Evolutionary conservation across 164 flowering plant genomes (phyloP).

Genomic region (Nelumbo lutea): DNA sequence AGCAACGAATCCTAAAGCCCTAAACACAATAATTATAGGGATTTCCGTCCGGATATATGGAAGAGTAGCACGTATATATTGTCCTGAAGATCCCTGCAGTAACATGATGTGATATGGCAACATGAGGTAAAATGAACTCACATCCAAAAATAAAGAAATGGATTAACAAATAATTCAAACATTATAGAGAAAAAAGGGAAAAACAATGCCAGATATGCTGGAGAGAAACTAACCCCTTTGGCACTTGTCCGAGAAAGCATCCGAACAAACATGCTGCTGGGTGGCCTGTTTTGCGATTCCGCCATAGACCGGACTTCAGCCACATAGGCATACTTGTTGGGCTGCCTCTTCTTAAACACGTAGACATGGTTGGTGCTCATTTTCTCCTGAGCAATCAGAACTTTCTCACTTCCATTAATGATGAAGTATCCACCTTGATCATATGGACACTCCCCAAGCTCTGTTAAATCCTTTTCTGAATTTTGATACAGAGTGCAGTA

Average conservation of each 20-base stretch:
- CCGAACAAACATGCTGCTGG: conserved; percentile 97
- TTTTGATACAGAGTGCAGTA: conserved; percentile 87
- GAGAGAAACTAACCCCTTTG: conserved; percentile 69
- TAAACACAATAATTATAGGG: conserved; percentile 89
- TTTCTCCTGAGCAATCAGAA: conserved; percentile 95
- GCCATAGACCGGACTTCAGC: conserved; percentile 98
- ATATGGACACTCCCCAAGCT: conserved; percentile 97
- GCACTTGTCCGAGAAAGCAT: conserved; percentile 96
- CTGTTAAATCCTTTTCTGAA: conserved; percentile 95
- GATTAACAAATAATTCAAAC: neutral
- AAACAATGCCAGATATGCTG: neutral
- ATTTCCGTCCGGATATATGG: conserved; percentile 93
- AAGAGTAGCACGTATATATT: conserved; percentile 90
- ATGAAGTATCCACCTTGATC: conserved; percentile 99
- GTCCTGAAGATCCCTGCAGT: conserved; percentile 88
- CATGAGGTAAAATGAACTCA: neutral
- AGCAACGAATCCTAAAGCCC: conserved; percentile 95
- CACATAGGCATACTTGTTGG: conserved; percentile 93
- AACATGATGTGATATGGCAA: conserved; percentile 4
- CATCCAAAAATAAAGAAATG: neutral
- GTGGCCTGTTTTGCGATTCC: conserved; percentile 91
- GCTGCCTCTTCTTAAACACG: conserved; percentile 97
- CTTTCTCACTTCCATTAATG: conserved; percentile 98
- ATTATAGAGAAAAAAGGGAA: neutral
- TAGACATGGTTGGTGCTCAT: conserved; percentile 99